Base-by-base conservation (phyloP, 768 basidiomycete genomes). In the Sistotremastrum niveocremeum region DNA sequence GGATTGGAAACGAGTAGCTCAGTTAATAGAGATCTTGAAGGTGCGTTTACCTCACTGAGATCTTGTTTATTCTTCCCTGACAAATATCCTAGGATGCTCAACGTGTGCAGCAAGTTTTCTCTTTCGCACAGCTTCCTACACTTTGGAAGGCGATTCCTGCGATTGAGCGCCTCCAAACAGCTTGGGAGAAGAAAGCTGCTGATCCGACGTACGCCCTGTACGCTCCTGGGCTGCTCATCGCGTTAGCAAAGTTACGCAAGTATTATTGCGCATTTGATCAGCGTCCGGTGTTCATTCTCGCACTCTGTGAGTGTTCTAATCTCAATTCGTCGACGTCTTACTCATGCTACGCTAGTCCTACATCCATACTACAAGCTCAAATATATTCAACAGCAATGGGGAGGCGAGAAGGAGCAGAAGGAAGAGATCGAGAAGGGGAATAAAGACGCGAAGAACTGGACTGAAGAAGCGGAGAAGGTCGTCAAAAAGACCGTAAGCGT, bases 321-420 rank as follows among this genome's bases (percentile, higher is more conserved):
- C 3, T 32, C 34, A 8, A 40, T 44, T 11, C 35, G 37, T 28
- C 44, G 37, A 40, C n/a, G 7, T 30, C n/a, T n/a, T 48, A 36
- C 37, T 34, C 6, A 33, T 28, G n/a, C 36, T 29, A n/a, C 31
- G n/a, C 39, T n/a, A 60, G 58, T 56, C 2, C 43, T 62, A 8
- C 59, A 64, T 35, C 62, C 56, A 0, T 65, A 62, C 44, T 64
- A 55, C 50, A 64, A 63, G n/a, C 48, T 62, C 0, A 30, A 37
- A 0, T 64, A 61, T 44, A 58, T 60, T 3, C 11, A 55, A 37
- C 6, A 51, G 10, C 35, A 41, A 4, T 64, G 62, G 62, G 60
- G 62, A 4, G 53, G 62, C 5, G 45, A 46, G 0, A 42, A 54
- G 2, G 62, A 64, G 38, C 59, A 62, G 31, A 41, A 3, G 4